These are phyloP conservation scores for Geotrichum siamense DNA, from an alignment of 1,139 yeast genomes.

Conservation along the genomic window DNA sequence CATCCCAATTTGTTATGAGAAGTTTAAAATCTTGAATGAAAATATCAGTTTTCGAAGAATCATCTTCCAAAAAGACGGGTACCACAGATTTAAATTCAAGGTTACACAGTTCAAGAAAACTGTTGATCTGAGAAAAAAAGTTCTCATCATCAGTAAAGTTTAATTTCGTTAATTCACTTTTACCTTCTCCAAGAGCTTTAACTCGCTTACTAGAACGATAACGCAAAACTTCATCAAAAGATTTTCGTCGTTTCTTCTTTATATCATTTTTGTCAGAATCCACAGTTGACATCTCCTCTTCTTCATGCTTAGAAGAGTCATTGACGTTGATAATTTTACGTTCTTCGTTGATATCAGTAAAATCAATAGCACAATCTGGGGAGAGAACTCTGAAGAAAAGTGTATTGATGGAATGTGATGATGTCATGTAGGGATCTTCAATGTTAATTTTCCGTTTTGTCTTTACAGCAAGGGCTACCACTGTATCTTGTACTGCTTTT, in stretches of 20 bases:
- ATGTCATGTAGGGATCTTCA: conserved; percentile 28
- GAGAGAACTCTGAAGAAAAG: conserved; percentile 26
- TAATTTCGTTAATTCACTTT: conserved; percentile 32
- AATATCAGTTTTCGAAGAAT: conserved; percentile 21
- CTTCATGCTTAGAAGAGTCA: neutral
- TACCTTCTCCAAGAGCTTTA: conserved; percentile 28
- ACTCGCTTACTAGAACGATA: conserved; percentile 29
- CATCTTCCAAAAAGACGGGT: conserved; percentile 21
- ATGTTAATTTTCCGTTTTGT: conserved; percentile 19
- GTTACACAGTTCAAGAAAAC: conserved; percentile 24
- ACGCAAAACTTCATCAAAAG: conserved; percentile 15
- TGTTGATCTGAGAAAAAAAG: conserved; percentile 29
- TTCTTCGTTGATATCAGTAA: neutral
- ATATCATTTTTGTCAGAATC: neutral
- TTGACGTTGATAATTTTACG: neutral
- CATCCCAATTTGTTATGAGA: conserved; percentile 42
- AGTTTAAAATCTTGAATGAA: conserved; percentile 36
- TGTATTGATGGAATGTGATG: conserved; percentile 20
- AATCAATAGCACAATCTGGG: conserved; percentile 10
- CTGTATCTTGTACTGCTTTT: conserved; percentile 23
- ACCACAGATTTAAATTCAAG: conserved; percentile 23
- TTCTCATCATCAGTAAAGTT: conserved; percentile 26
- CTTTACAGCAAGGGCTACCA: conserved; percentile 19
- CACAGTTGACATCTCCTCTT: neutral
- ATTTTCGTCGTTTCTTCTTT: conserved; percentile 7